Conservation (phyloP, 495 filamentous ascomycete species). For the Daldinia loculata region DNA sequence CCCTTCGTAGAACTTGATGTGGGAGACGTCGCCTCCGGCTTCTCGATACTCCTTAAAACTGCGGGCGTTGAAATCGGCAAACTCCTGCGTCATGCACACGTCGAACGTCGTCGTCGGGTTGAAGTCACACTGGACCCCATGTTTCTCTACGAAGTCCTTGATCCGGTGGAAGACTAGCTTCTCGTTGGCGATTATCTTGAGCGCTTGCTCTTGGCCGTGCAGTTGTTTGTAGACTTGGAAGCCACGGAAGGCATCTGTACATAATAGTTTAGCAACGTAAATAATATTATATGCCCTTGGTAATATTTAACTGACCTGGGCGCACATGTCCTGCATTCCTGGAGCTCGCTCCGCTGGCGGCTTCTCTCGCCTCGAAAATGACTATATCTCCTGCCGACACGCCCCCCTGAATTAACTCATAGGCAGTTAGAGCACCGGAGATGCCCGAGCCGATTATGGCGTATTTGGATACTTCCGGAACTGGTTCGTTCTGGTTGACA, state of each 20-base stretch:
- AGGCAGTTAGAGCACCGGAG: slow-evolving; percentile 43
- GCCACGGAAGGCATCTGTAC: slow-evolving; percentile 45
- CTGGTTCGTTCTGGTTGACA: slow-evolving; percentile 22
- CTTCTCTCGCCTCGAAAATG: slow-evolving; percentile 46
- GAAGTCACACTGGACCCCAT: slow-evolving; percentile 44
- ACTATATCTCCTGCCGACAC: slow-evolving; percentile 39
- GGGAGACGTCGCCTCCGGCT: slow-evolving; percentile 45
- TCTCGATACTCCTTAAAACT: slow-evolving; percentile 38
- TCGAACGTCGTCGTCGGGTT: slow-evolving; percentile 46
- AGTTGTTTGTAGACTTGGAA: slow-evolving; percentile 41
- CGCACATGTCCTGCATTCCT: slow-evolving; percentile 47
- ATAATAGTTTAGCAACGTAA: not conserved
- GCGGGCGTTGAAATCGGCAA: slow-evolving; percentile 43
- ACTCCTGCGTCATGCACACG: slow-evolving; percentile 46
- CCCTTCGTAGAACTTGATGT: slow-evolving; percentile 43
- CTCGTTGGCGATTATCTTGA: slow-evolving; percentile 47
- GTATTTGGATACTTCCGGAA: slow-evolving; percentile 31
- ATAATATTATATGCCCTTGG: not conserved
- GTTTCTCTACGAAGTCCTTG: slow-evolving; percentile 37
- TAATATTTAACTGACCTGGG: slow-evolving; percentile 34
- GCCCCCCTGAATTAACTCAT: slow-evolving; percentile 42
- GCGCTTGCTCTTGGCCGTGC: slow-evolving; percentile 42
- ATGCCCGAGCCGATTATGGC: slow-evolving; percentile 46
- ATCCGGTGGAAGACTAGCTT: slow-evolving; percentile 38
- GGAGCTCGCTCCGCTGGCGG: slow-evolving; percentile 45